Conservation (phyloP, 148 eudicot species). For the Vaccinium vitisidaea region DNA sequence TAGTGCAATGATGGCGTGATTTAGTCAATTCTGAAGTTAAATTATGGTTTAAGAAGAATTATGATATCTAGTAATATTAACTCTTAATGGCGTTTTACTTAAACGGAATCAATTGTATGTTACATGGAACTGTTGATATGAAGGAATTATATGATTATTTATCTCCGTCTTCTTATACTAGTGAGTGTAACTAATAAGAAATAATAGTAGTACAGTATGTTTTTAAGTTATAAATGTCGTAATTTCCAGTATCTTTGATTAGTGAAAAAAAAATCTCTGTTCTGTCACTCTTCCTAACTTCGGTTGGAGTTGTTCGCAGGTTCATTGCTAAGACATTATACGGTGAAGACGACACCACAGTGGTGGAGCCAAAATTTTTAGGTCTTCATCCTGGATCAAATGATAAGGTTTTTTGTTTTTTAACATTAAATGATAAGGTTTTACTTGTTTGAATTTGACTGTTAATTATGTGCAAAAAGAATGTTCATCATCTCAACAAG, state of each 20-base stretch:
- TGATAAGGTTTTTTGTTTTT: conserved; percentile 61
- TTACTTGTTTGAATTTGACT: neutral
- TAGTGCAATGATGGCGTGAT: neutral
- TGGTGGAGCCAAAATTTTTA: conserved; percentile 80
- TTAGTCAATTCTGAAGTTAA: neutral
- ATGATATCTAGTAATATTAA: neutral
- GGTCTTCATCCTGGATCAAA: conserved; percentile 75
- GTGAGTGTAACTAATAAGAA: neutral
- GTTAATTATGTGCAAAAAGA: neutral
- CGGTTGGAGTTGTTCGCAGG: conserved; percentile 40
- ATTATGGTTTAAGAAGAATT: neutral
- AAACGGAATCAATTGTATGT: neutral
- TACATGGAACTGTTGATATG: neutral
- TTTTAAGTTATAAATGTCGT: neutral
- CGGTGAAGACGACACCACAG: conserved; percentile 60
- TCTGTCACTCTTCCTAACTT: neutral
- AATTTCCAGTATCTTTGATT: neutral
- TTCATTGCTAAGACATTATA: conserved; percentile 83
- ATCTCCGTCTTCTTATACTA: neutral
- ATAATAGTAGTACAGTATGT: neutral
- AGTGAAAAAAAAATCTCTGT: neutral
- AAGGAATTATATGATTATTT: neutral
- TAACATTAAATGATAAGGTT: conserved; percentile 68
- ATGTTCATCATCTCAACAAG: neutral
- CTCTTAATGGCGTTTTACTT: neutral